phyloP scores from a whole-genome alignment of 2,329 filamentous ascomycete species.

The Cladosporium velox region DNA sequence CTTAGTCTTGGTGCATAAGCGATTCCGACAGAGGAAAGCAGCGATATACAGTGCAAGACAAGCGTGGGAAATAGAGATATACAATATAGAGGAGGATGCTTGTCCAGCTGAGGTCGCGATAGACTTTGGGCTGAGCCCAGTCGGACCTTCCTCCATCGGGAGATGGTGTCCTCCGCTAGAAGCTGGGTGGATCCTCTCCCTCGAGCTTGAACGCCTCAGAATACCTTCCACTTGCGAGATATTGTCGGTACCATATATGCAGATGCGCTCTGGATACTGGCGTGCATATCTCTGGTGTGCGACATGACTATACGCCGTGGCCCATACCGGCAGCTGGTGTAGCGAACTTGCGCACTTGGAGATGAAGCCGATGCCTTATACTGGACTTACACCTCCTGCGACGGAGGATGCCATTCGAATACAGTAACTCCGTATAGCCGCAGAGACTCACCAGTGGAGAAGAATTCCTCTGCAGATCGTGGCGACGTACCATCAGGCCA shows the following conservation, averaged over 20 bases:
- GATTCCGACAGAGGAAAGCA: neutral
- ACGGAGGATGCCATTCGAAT: neutral
- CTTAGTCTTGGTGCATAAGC: neutral
- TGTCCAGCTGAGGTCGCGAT: slow-evolving; percentile 7
- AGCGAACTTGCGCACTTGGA: neutral
- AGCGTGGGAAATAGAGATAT: neutral
- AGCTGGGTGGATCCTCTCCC: slow-evolving; percentile 2
- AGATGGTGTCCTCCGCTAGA: neutral
- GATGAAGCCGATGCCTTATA: neutral
- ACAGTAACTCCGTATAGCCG: neutral
- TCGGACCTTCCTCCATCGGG: slow-evolving; percentile 5
- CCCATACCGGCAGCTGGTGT: neutral
- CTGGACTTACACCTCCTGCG: neutral
- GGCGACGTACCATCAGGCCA: neutral
- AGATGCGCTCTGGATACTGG: neutral
- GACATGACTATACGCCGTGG: neutral
- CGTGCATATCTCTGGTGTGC: neutral
- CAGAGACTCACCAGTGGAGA: neutral
- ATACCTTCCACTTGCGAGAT: neutral
- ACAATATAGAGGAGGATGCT: neutral
- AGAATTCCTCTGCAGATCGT: neutral
- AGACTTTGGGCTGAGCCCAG: slow-evolving; percentile 4
- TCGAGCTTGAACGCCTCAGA: neutral
- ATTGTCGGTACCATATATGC: neutral
- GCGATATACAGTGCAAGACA: neutral